phyloP scores from a whole-genome alignment of 228 moss, liverwort and hornwort species.

The Sphagnum fallax region DNA sequence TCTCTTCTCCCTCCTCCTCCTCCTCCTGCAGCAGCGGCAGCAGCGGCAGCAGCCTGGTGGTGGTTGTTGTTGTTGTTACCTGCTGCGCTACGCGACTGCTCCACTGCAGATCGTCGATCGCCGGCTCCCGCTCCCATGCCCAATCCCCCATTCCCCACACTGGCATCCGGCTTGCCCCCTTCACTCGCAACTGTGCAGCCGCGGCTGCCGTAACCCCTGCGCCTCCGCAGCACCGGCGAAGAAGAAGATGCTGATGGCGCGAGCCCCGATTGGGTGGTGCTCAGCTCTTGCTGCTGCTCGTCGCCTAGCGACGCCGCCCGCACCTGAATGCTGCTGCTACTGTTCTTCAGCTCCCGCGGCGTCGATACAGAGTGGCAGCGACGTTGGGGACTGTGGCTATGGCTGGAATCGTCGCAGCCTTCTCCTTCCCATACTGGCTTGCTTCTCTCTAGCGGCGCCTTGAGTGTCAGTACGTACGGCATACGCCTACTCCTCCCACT shows the following conservation, averaged over 20 bases:
- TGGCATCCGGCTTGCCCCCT: neutral
- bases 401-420: constrained; percentile 31
- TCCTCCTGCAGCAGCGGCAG: constrained; percentile 14
- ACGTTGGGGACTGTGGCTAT: constrained; percentile 11
- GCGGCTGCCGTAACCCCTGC: constrained; percentile 16
- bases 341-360: constrained; percentile 19
- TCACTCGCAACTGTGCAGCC: constrained; percentile 16
- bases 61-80: too few species aligned
- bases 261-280: neutral
- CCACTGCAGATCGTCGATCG: constrained; percentile 23
- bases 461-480: constrained; percentile 42
- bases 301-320: constrained; percentile 23
- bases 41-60: too few species aligned
- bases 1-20: too few species aligned
- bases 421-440: constrained; percentile 44
- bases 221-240: constrained; percentile 32
- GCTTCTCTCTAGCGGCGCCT: constrained; percentile 24
- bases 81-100: neutral
- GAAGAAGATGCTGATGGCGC: constrained; percentile 1
- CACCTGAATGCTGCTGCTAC: constrained; percentile 23
- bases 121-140: constrained; percentile 11
- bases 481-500: constrained; percentile 33
- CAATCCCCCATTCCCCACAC: constrained; percentile 9
- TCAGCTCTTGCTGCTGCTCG: neutral
- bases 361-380: constrained; percentile 23